Base-by-base conservation (phyloP, 2,329 filamentous ascomycete genomes). In the Fusarium chuoi region DNA sequence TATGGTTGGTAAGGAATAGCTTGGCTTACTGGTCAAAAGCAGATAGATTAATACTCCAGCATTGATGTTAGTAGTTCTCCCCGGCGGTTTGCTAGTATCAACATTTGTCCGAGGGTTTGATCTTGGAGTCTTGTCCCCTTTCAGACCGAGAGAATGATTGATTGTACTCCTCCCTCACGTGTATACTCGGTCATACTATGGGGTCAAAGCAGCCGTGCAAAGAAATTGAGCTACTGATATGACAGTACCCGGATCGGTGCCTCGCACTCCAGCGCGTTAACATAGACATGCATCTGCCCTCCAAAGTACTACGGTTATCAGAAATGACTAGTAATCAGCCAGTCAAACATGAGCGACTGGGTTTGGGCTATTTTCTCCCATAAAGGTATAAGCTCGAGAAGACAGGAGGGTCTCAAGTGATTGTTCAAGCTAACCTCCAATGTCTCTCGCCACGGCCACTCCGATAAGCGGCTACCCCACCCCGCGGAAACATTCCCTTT, bases 401-500 rank as follows among this genome's bases (percentile, higher is more conserved):
- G 7, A 39, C 7, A 12, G 13, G 3, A 26, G 9, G 13, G 22
- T 48, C 26, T 17, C 13, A 28, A 15, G 1, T 48, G 42, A 17
- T 60, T 30, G 24, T 24, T n/a, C n/a, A 64, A 64, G 30, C 33
- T 44, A 41, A 28, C 35, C 35, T 14, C 60, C 26, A 28, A 22
- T 26, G 15, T 35, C 39, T 22, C 24, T 58, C 48, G 39, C 48
- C 36, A 45, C 61, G 60, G 33, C 20, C 26, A 33, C 38, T 26
- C 64, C 39, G 63, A 49, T n/a, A 51, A 28, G 49, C 39, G 22
- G 7, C 48, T n/a, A 22, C 12, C 41, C 49, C 51, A 45, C 64
- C n/a, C 11, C 71, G 72, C 72, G 72, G 72, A 75, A 69, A 75
- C 72, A 70, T 75, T 51, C 73, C 68, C 45, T 39, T 75, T 75